A percentile compares a stretch with the other conserved stretches of the same genome.
Conservation (phyloP, 805 yeast genomes). For the Saccharomycopsis olivae region DNA sequence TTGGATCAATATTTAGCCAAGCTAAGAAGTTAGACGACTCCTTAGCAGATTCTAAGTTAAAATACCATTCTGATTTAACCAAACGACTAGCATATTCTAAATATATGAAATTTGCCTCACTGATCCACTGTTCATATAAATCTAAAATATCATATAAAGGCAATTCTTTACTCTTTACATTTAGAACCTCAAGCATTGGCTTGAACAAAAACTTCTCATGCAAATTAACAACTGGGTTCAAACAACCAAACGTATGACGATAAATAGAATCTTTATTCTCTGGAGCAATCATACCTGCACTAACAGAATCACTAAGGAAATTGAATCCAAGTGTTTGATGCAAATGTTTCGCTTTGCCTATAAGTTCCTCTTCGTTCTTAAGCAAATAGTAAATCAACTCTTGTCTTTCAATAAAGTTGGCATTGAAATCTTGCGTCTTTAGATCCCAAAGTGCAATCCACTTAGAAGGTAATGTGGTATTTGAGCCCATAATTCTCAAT, state of each 20-base stretch:
- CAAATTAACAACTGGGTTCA: slow-evolving; percentile 15
- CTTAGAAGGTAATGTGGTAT: slow-evolving; percentile 12
- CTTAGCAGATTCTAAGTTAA: slow-evolving; percentile 11
- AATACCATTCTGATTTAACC: slow-evolving; percentile 16
- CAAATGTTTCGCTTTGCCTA: slow-evolving; percentile 8
- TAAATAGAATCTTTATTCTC: slow-evolving; percentile 14
- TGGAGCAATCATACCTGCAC: slow-evolving; percentile 13
- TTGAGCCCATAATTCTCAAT: slow-evolving; percentile 11
- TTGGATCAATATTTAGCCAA: slow-evolving; percentile 9
- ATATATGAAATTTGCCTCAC: slow-evolving; percentile 16
- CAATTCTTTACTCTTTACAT: slow-evolving; percentile 9
- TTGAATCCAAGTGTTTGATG: slow-evolving; percentile 15
- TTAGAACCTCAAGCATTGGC: slow-evolving; percentile 18
- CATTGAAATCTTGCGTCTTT: slow-evolving; percentile 7
- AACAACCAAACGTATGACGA: slow-evolving; percentile 18
- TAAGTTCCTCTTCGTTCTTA: slow-evolving; percentile 13
- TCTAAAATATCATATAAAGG: slow-evolving; percentile 15
- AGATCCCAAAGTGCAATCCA: slow-evolving; percentile 17
- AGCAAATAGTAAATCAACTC: slow-evolving; percentile 13
- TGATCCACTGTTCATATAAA: slow-evolving; percentile 13
- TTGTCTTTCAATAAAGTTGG: slow-evolving; percentile 11
- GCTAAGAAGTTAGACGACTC: slow-evolving; percentile 8
- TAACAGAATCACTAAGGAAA: slow-evolving; percentile 11
- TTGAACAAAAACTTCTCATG: slow-evolving; percentile 15
- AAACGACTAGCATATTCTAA: slow-evolving; percentile 13